A percentile compares a stretch with the other conserved stretches of the same genome.
These are phyloP conservation scores for Corymbia calophylla DNA, from an alignment of 441 rosid genomes.

Conservation along the genomic window DNA sequence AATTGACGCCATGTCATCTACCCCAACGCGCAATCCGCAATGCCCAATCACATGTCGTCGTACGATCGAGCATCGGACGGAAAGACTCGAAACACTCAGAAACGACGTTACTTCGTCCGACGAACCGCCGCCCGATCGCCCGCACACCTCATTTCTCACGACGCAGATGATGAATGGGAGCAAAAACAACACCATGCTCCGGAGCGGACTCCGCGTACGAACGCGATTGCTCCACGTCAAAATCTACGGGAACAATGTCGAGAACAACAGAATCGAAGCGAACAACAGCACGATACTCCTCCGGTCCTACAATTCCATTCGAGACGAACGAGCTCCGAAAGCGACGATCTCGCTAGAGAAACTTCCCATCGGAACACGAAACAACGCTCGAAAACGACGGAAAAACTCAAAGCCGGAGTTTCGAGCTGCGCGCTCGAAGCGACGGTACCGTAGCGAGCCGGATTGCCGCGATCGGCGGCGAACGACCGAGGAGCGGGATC, in stretches of 20 bases:
- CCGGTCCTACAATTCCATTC: neutral
- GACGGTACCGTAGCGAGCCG: neutral
- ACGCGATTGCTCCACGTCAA: neutral
- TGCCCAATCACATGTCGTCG: neutral
- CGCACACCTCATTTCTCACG: neutral
- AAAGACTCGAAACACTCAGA: neutral
- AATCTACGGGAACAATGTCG: neutral
- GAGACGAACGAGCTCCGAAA: neutral
- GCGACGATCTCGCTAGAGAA: neutral
- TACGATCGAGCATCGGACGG: neutral
- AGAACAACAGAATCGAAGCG: neutral
- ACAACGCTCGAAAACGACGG: neutral
- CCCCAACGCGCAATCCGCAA: too few species aligned
- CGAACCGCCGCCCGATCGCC: neutral
- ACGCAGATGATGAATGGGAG: neutral
- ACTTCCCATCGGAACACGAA: neutral
- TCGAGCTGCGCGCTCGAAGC: neutral
- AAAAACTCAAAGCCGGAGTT: neutral
- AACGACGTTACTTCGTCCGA: neutral
- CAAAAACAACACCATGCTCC: neutral
- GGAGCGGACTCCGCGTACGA: neutral
- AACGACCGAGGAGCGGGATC: neutral
- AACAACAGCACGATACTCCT: neutral
- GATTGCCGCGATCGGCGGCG: neutral
- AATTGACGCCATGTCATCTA: neutral